Evolutionary conservation across 2,329 filamentous ascomycete genomes (phyloP).

Genomic region (Monosporascus sp.): DNA sequence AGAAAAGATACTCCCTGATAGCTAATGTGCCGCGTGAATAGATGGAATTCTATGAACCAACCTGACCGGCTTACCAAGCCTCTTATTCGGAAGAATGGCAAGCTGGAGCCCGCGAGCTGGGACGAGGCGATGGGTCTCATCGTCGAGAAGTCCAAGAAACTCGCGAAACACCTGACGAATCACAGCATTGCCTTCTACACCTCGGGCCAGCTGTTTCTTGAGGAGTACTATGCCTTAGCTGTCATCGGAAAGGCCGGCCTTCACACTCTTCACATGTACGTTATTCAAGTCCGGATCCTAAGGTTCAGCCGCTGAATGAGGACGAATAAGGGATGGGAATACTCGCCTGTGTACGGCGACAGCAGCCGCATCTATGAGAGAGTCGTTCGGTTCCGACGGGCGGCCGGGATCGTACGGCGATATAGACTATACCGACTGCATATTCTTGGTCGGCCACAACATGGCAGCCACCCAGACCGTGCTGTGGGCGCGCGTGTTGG

Average conservation of each 20-base stretch:
- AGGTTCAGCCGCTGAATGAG: too few species aligned
- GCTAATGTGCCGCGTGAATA: too few species aligned
- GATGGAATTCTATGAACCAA: constrained; percentile 19
- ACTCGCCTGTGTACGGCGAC: constrained; percentile 34
- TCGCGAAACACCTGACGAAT: constrained; percentile 25
- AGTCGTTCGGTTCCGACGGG: constrained; percentile 32
- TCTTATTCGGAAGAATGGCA: constrained; percentile 28
- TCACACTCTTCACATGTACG: constrained; percentile 32
- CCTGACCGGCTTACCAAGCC: constrained; percentile 28
- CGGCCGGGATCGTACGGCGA: constrained; percentile 32
- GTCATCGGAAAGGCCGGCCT: constrained; percentile 33
- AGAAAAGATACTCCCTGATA: too few species aligned
- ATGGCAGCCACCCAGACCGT: constrained; percentile 32
- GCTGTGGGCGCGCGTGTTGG: constrained; percentile 30
- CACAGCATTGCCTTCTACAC: constrained; percentile 36
- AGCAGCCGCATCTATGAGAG: constrained; percentile 32
- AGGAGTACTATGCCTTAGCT: constrained; percentile 35
- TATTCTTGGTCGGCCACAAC: constrained; percentile 34
- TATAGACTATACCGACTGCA: constrained; percentile 31
- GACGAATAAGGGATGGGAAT: constrained; percentile 30
- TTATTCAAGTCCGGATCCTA: background rate
- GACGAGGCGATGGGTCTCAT: constrained; percentile 34
- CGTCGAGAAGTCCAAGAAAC: constrained; percentile 24
- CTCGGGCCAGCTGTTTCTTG: constrained; percentile 32
- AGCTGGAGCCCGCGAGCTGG: constrained; percentile 29